phyloP scores from a whole-genome alignment of 169 alveolate genomes.

The Eimeria brunetti region DNA sequence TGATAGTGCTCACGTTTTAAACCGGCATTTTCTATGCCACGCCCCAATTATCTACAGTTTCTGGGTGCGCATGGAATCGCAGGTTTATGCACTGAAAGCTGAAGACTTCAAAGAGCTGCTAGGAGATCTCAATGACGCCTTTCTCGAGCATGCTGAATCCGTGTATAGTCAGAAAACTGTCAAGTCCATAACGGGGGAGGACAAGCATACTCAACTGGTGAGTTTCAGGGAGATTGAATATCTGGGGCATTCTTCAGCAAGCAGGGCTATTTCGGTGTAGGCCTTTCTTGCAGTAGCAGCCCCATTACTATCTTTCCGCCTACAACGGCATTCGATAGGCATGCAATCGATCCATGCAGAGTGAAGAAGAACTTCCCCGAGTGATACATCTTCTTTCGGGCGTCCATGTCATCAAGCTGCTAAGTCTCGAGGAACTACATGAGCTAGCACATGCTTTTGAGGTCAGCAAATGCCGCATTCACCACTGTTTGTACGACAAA shows the following conservation, averaged over 20 bases:
- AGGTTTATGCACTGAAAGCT: conserved; percentile 73
- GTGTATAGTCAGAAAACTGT: conserved; percentile 60
- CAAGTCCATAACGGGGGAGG: conserved; percentile 32
- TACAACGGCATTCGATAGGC: neutral
- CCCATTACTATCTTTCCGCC: neutral
- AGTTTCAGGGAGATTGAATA: neutral
- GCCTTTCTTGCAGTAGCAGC: neutral
- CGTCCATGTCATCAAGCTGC: conserved; percentile 76
- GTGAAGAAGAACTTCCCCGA: conserved; percentile 47
- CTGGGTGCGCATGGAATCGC: neutral
- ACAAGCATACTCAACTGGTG: conserved; percentile 36
- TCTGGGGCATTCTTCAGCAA: neutral
- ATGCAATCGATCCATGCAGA: conserved; percentile 22
- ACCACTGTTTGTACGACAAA: neutral
- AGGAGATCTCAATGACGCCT: conserved; percentile 51
- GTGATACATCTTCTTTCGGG: conserved; percentile 64
- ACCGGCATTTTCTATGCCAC: neutral
- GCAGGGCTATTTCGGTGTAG: neutral
- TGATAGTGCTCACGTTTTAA: neutral
- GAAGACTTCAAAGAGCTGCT: conserved; percentile 55
- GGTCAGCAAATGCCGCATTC: conserved; percentile 19
- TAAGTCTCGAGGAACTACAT: conserved; percentile 19
- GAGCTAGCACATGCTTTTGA: conserved; percentile 68
- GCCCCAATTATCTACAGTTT: neutral
- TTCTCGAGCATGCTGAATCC: conserved; percentile 61